Evolutionary conservation across 371 early-diverging fungal genomes (phyloP).

Genomic region (Amoeboradix gromovi): DNA sequence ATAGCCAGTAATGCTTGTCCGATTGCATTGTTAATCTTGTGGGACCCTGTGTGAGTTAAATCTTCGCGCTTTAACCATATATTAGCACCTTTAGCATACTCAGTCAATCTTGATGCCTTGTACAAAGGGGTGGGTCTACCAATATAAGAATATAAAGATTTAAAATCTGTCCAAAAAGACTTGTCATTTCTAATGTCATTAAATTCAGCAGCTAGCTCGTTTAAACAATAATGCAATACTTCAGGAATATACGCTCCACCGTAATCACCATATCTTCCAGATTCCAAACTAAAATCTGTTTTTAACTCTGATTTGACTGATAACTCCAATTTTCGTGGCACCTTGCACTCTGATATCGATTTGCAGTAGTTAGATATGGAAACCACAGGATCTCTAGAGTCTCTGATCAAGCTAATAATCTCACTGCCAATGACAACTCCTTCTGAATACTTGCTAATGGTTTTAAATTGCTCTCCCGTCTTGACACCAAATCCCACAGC

Average conservation of each 20-base stretch:
- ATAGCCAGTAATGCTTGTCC: constrained; percentile 74
- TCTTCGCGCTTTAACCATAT: constrained; percentile 96
- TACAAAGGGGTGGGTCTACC: constrained; percentile 66
- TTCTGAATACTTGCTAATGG: constrained; percentile 54
- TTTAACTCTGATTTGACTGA: constrained; percentile 15
- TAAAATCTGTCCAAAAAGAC: constrained; percentile 58
- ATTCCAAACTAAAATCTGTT: not conserved
- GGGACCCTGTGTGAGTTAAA: constrained; percentile 87
- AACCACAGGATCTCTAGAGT: constrained; percentile 10
- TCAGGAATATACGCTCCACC: constrained; percentile 91
- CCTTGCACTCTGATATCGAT: not conserved
- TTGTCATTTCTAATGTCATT: constrained; percentile 20
- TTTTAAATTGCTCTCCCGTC: constrained; percentile 48
- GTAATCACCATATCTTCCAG: constrained; percentile 54
- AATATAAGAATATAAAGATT: constrained; percentile 59
- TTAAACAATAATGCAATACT: constrained; percentile 61
- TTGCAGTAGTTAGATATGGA: not conserved
- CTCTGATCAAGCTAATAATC: constrained; percentile 43
- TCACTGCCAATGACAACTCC: constrained; percentile 82
- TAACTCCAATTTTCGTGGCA: constrained; percentile 18
- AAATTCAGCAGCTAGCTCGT: constrained; percentile 23
- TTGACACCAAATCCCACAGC: constrained; percentile 91
- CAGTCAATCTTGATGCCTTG: constrained; percentile 50
- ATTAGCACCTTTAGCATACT: constrained; percentile 38
- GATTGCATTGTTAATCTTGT: constrained; percentile 91